Conservation (phyloP, 192 early-diverging fungal genomes). For the Coemansia sp. region DNA sequence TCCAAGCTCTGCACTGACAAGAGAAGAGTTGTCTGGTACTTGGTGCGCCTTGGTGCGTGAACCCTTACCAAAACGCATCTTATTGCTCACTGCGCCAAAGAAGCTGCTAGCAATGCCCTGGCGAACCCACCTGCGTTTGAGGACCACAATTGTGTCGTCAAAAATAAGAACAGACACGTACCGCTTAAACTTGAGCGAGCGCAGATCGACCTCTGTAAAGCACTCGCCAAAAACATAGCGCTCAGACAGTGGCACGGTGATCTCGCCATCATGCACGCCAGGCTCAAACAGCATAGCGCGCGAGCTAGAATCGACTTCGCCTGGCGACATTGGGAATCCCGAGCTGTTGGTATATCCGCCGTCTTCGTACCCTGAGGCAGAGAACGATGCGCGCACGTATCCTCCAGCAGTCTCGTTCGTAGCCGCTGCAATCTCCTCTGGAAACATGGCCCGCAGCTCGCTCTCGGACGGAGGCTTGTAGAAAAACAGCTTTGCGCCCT, state of each 20-base stretch:
- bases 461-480: constrained; percentile 66
- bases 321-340: constrained; percentile 57
- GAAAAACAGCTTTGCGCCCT: constrained; percentile 75
- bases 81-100: constrained; percentile 58
- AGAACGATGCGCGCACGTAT: constrained; percentile 41
- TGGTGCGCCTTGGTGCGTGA: constrained; percentile 34
- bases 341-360: constrained; percentile 13
- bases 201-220: constrained; percentile 65
- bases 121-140: constrained; percentile 66
- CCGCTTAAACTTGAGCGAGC: constrained; percentile 64
- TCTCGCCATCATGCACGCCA: constrained; percentile 57
- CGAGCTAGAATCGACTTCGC: constrained; percentile 62
- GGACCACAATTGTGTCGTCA: constrained; percentile 66
- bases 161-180: constrained; percentile 66
- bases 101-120: constrained; percentile 56
- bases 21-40: constrained; percentile 50
- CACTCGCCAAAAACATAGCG: constrained; percentile 69
- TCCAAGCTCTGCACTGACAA: constrained; percentile 56
- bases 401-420: constrained; percentile 52
- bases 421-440: constrained; percentile 54
- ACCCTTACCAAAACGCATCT: constrained; percentile 55
- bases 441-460: constrained; percentile 58
- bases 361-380: constrained; percentile 22
- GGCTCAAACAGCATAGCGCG: constrained; percentile 60
- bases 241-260: constrained; percentile 54